Evolutionary conservation across 2,329 filamentous ascomycete genomes (phyloP), one percentile per base, ranked within the genome.

Genomic region (Trichophyton simii): DNA sequence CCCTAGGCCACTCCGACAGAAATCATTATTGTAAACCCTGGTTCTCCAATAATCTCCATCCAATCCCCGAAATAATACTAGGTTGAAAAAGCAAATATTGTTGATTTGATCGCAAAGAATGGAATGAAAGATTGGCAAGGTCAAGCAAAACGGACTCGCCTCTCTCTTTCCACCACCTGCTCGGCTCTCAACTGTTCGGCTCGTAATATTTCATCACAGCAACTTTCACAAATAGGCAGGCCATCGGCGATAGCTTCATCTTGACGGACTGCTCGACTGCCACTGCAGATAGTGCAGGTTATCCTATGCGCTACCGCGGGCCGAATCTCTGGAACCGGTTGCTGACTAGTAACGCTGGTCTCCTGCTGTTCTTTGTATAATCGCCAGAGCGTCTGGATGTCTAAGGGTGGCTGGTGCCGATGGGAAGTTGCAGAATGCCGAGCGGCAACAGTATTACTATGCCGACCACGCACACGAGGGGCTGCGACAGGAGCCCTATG

Each of bases 241-340:
- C 62, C 62, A 22, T 41, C 58, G 13, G 52, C 59, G 13, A 61
- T 41, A 11, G 25, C n/a, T 34, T 42, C 59, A 42, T 61, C 44
- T 46, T 59, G 59, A 18, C 34, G 58, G 3, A 59, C 38, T 5
- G 59, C 59, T 46, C 28, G 28, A 9, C 20, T 59, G 4, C 8
- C 25, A 46, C 18, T 18, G 15, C 62, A 63, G 7, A 58, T n/a
- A 13, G 44, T 36, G 31, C 62, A 63, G 8, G 46, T 20, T 22
- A 20, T 22, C 46, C 3, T 50, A 22, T 5, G 18, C 20, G 42
- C 18, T 46, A 46, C 3, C 1, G 4, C 46, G n/a, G 20, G 18
- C n/a, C 46, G 7, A 3, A 22, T 9, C 46, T 13, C n/a, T 20
- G 46, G 7, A 13, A 13, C 11, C 18, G 0, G 46, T 50, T 22